Evolutionary conservation across 805 yeast genomes (phyloP), one percentile per base, ranked within the genome.

Genomic region (Kuraishia capsulata): DNA sequence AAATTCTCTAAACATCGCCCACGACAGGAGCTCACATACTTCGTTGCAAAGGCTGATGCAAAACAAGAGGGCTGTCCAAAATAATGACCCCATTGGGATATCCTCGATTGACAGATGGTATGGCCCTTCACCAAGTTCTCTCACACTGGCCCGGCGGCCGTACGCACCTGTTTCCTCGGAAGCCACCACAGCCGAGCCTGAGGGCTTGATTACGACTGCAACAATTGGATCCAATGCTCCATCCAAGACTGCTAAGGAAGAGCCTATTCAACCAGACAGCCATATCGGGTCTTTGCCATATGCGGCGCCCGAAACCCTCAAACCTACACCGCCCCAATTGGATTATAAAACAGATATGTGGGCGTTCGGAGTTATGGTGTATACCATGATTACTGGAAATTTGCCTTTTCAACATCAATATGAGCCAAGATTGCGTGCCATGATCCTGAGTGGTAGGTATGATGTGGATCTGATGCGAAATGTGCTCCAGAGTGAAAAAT

Each of bases 201-300:
- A 18, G 20, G 18, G 17, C 18, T 19, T 31, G 23, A 20, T 29
- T 29, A 6, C 11, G 20, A 8, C 16, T 6, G 32, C n/a, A n/a
- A n/a, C n/a, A n/a, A 30, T 30, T 4, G n/a, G 11, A 8, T 21
- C 16, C 20, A 30, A 17, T 14, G 19, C 19, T 5, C 11, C 20
- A 5, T n/a, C 20, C 11, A 30, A 13, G 20, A n/a, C n/a, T n/a
- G 10, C 26, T n/a, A 19, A 24, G 31, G 19, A 23, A 29, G 14
- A 18, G 29, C 9, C 39, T 70, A 25, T n/a, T n/a, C n/a, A n/a
- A n/a, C 85, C 85, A 1, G 82, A 78, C 52, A 62, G 76, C 18
- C 81, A 80, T 47, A 83, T 86, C 36, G 97, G 97, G 0, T 88
- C 96, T 1, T 64, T 89, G 24, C 96, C 97, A 0, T 89, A 87